Evolutionary conservation across 1,139 yeast genomes (phyloP), one percentile per base, ranked within the genome.

Genomic region (Candida sanyaensis): DNA sequence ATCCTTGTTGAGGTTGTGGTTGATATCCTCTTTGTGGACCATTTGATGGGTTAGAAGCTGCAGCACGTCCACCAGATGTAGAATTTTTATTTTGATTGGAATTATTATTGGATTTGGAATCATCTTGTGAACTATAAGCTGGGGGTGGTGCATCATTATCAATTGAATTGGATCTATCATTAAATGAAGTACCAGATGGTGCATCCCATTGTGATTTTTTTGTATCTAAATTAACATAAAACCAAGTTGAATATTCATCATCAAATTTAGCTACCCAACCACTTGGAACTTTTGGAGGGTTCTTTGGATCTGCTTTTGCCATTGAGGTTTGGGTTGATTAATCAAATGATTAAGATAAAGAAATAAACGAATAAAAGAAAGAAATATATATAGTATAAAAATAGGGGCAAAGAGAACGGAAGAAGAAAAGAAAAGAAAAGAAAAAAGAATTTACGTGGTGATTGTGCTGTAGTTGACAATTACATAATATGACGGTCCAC

Each of bases 251-350:
- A 70, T 92, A 92, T 55, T 86, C 80, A 11, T 84, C 85, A 64
- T 92, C 98, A 67, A 78, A 91, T 49, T 86, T 86, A 10, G 97
- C 96, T 37, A 85, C 68, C 97, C 97, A 92, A 3, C 97, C 97
- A 5, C 71, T 69, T 6, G 92, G 91, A 6, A 85, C 88, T 1
- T 54, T 59, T 3, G 92, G 91, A 38, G 69, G 68, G 41, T 62
- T 61, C 29, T 58, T 61, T 5, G 73, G 66, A 55, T 69, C 71
- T 38, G 42, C 37, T 26, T 52, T 47, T 13, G 49, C 43, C 55
- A 53, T 51, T 37, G n/a, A 41, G 11, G n/a, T 17, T 21, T 17
- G 28, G 17, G 12, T 31, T 12, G 31, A 12, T 12, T 3, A 9
- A 11, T 30, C 2, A 11, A 30, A 6, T 4, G 32, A 30, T 21